Evolutionary conservation across 108 stramenopile genomes (phyloP).

Genomic region (Fragilariopsis cylindrus): DNA sequence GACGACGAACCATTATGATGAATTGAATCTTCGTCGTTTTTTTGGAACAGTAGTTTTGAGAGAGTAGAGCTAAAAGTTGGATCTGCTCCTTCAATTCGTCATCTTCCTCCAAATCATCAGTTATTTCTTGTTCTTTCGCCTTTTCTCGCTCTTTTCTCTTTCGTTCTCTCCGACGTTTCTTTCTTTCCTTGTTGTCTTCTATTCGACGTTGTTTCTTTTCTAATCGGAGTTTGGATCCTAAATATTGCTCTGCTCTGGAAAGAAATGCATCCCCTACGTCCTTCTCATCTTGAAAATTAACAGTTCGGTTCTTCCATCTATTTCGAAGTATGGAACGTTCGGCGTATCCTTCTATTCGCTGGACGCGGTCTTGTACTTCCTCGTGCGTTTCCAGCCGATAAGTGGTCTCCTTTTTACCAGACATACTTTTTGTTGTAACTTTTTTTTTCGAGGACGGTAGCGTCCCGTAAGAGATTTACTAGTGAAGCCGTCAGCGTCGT

Average conservation of each 20-base stretch:
- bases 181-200: conserved; percentile 8
- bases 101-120: conserved; percentile 19
- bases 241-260: conserved; percentile 1
- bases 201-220: conserved; percentile 9
- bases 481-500: not conserved
- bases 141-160: conserved; percentile 3
- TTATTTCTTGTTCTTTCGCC: not conserved
- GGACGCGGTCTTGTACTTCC: conserved; percentile 23
- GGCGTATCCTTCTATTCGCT: not conserved
- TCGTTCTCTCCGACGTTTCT: not conserved
- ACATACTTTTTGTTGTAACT: not conserved
- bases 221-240: conserved; percentile 13
- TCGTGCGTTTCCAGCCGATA: conserved; percentile 25
- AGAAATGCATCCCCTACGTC: conserved; percentile 32
- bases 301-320: conserved; percentile 33
- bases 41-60: conserved; percentile 12
- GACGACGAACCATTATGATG: not conserved
- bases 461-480: conserved; percentile 10
- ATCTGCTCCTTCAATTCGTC: conserved; percentile 39
- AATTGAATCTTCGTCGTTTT: not conserved
- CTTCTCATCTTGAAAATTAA: conserved; percentile 31
- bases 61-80: conserved; percentile 27
- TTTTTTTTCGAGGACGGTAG: conserved; percentile 6
- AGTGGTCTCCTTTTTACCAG: not conserved
- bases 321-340: conserved; percentile 2